Conservation (phyloP, 768 basidiomycete genomes). For the Cystobasidium ongulense region DNA sequence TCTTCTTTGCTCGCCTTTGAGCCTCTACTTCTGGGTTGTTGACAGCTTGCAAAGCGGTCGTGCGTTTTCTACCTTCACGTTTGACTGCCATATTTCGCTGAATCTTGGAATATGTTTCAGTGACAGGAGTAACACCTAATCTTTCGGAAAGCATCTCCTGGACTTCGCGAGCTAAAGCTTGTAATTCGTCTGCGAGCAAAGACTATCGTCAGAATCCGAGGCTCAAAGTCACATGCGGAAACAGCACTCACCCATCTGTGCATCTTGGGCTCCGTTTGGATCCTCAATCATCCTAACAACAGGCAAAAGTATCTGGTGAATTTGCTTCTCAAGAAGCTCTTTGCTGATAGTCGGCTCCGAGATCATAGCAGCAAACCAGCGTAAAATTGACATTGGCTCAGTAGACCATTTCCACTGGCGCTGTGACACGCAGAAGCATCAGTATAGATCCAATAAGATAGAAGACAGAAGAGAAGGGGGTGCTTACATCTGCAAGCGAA, state of each 20-base stretch:
- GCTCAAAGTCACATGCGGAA: background rate
- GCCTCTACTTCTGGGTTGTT: constrained; percentile 39
- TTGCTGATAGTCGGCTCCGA: constrained; percentile 57
- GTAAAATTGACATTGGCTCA: constrained; percentile 67
- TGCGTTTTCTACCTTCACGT: constrained; percentile 63
- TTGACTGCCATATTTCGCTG: constrained; percentile 61
- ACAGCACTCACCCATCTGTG: constrained; percentile 60
- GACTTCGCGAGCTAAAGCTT: constrained; percentile 68
- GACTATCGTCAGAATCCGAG: background rate
- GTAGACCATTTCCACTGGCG: constrained; percentile 61
- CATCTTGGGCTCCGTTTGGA: constrained; percentile 62
- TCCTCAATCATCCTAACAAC: constrained; percentile 81
- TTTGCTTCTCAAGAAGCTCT: constrained; percentile 56
- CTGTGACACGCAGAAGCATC: constrained; percentile 47
- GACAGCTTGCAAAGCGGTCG: constrained; percentile 49
- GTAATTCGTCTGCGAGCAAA: constrained; percentile 66
- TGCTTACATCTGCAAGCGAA: constrained; percentile 34
- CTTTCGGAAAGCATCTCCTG: constrained; percentile 78
- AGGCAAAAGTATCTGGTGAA: constrained; percentile 77
- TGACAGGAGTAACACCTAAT: constrained; percentile 79
- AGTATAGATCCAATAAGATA: constrained; percentile 1
- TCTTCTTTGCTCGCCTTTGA: constrained; percentile 35
- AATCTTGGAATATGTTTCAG: constrained; percentile 67
- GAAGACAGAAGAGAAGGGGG: background rate
- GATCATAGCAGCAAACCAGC: constrained; percentile 90